phyloP scores from a whole-genome alignment of 768 basidiomycete genomes.

The Russula sp. region DNA sequence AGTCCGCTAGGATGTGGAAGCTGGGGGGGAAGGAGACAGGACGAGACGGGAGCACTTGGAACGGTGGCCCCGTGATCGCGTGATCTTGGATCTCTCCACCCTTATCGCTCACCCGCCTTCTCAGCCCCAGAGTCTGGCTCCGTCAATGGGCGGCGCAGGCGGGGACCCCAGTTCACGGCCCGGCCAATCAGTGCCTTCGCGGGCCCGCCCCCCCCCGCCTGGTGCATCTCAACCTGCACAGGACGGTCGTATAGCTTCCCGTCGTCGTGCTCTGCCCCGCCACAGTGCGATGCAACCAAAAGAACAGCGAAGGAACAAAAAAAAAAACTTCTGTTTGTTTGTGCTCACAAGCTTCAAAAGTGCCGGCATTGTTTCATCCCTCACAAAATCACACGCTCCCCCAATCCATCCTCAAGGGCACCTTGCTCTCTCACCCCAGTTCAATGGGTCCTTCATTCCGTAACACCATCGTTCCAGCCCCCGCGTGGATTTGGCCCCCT shows the following conservation, averaged over 20 bases:
- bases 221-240: too few species aligned
- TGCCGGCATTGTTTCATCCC: conserved; percentile 8
- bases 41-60: conserved; percentile 3
- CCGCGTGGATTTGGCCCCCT: conserved; percentile 7
- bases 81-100: conserved; percentile 14
- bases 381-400: conserved; percentile 1
- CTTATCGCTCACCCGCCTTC: conserved; percentile 9
- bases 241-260: background rate
- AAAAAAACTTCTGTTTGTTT: background rate
- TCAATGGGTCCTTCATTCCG: background rate
- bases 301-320: background rate
- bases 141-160: background rate
- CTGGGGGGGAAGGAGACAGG: background rate
- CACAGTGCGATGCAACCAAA: background rate
- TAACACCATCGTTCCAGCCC: conserved; percentile 13
- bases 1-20: background rate
- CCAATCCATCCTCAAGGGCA: background rate
- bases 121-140: conserved; percentile 9
- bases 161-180: conserved; percentile 14
- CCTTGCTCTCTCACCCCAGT: background rate
- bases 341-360: background rate
- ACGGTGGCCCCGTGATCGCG: conserved; percentile 16
- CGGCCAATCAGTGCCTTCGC: conserved; percentile 8
- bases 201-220: background rate
- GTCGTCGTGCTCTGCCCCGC: background rate